Evolutionary conservation across 768 basidiomycete genomes (phyloP), one percentile per base, ranked within the genome.

Genomic region (Tephrocybe sp.): DNA sequence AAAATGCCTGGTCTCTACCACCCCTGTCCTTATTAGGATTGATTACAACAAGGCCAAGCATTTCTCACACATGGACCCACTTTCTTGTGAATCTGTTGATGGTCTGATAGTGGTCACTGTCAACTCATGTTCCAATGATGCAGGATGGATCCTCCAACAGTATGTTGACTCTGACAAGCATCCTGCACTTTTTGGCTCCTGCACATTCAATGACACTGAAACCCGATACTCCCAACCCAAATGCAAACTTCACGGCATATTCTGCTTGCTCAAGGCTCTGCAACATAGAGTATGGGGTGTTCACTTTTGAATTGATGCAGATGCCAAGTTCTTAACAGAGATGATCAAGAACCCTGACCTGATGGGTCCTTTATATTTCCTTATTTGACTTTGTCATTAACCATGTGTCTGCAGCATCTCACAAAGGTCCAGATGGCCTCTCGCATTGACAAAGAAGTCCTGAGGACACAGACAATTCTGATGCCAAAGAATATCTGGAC

Each of bases 141-240:
- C 75, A 0, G 72, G 73, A 1, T 75, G 65, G 54, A 61, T 69
- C 8, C 40, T 74, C 0, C 68, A 60, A 3, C 75, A 77, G 44
- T 40, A 63, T 0, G 46, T 45, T 1, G 55, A 65, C 0, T 23
- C 53, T 3, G 54, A 60, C 4, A 57, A 61, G 21, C 48, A 56
- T 7, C 69, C 64, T 0, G 59, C 65, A 1, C 36, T 65, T 0
- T 73, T 55, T 51, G 68, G 70, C 0, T 73, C 67, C 1, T 63
- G 66, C 47, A 70, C 70, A 0, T 73, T 62, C 57, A 74, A 66
- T 32, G 58, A 68, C 0, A 42, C 48, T 0, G 66, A 73, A 50
- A 48, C 60, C 2, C 48, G 61, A 4, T 75, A 73, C 47, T 69
- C 68, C 0, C 72, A 74, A 52, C 62, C 71, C 0, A 74, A 75